Conservation (phyloP, 73 alveolate species). For the Tetrahymena thermophila region DNA sequence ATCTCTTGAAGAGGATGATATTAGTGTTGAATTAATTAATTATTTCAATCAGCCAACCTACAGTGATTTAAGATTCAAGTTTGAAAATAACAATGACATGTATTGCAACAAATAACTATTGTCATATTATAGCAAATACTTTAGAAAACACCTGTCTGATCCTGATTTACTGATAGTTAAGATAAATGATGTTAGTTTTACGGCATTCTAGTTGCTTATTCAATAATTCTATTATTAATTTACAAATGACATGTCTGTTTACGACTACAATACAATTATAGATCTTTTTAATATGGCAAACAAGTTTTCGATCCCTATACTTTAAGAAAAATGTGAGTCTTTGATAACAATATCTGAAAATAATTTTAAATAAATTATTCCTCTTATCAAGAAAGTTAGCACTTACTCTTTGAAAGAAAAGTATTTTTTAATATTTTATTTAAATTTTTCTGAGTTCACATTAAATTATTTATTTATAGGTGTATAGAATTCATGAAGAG, state of each 20-base stretch:
- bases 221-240: not conserved
- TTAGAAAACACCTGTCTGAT: not conserved
- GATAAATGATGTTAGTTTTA: not conserved
- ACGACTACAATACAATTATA: not conserved
- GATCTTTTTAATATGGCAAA: not conserved
- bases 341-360: not conserved
- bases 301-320: not conserved
- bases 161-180: not conserved
- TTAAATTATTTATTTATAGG: not conserved
- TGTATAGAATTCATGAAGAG: not conserved
- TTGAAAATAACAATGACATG: not conserved
- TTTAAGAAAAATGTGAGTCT: not conserved
- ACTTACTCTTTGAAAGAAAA: not conserved
- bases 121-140: not conserved
- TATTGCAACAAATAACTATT: not conserved
- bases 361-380: not conserved
- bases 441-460: not conserved
- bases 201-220: not conserved
- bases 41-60: not conserved
- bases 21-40: not conserved
- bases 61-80: not conserved
- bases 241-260: not conserved
- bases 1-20: not conserved
- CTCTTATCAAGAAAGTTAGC: not conserved
- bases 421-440: not conserved